Percentiles rank a stretch among this genome's conserved stretches.
These are phyloP conservation scores for Penicillium olsonii DNA, from an alignment of 2,329 filamentous ascomycete genomes.

Conservation along the genomic window DNA sequence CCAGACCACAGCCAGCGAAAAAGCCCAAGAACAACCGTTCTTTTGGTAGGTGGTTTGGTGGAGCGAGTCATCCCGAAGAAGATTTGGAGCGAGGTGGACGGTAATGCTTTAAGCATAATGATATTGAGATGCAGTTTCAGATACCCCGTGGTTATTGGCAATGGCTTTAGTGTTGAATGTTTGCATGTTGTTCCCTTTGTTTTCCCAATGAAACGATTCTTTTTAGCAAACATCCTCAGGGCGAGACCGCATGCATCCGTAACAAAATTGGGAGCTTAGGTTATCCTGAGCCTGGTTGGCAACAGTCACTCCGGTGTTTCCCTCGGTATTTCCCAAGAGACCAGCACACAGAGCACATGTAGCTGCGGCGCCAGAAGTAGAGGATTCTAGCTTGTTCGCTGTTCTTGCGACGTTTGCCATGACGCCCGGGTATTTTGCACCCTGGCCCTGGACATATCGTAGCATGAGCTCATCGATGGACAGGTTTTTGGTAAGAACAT, in stretches of 20 bases:
- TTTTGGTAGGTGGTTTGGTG: conserved; percentile 33
- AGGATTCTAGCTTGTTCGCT: conserved; percentile 70
- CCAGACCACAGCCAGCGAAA: conserved; percentile 27
- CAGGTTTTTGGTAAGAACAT: conserved; percentile 55
- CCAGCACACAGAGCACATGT: conserved; percentile 70
- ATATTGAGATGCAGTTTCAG: conserved; percentile 5
- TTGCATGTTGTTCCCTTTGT: conserved; percentile 11
- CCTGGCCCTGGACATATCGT: conserved; percentile 84
- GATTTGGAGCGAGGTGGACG: conserved; percentile 32
- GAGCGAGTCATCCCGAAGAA: conserved; percentile 24
- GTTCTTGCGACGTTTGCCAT: conserved; percentile 95
- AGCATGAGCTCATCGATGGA: conserved; percentile 91
- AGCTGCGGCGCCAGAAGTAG: conserved; percentile 34
- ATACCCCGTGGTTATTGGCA: conserved; percentile 12
- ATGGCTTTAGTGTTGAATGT: conserved; percentile 1
- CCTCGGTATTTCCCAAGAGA: conserved; percentile 63
- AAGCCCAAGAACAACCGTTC: conserved; percentile 25
- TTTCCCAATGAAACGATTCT: conserved; percentile 7
- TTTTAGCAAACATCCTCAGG: conserved; percentile 26
- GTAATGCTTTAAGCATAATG: conserved; percentile 7
- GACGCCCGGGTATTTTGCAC: conserved; percentile 82
- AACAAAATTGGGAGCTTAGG: conserved; percentile 47
- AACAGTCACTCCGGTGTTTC: conserved; percentile 58
- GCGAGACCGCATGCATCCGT: conserved; percentile 47
- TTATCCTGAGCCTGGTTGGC: conserved; percentile 50